phyloP scores from a whole-genome alignment of 345 rosid genomes.

The Gynandropsis gynandra region DNA sequence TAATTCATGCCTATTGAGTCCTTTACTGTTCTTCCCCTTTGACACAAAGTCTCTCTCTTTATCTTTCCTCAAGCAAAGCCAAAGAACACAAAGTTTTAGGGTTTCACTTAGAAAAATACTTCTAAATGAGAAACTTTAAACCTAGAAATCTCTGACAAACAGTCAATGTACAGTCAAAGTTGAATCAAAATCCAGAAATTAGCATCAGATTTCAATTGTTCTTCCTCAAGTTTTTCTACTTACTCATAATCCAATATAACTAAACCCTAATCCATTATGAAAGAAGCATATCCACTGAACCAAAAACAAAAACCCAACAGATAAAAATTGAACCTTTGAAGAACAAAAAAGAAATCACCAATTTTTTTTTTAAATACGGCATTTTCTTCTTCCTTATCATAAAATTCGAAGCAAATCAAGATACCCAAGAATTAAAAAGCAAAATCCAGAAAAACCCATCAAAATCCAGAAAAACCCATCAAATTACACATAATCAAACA shows the following conservation, averaged over 20 bases:
- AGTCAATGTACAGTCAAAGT: slow-evolving; percentile 11
- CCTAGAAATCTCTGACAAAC: slow-evolving; percentile 10
- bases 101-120: slow-evolving; percentile 4
- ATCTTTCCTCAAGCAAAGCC: no score
- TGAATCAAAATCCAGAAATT: slow-evolving; percentile 11
- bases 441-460: not conserved
- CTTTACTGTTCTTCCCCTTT: no score
- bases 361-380: slow-evolving; percentile 12
- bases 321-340: not conserved
- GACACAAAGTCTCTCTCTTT: no score
- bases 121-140: slow-evolving; percentile 18
- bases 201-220: slow-evolving; percentile 18
- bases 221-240: slow-evolving; percentile 12
- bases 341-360: not conserved
- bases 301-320: slow-evolving; percentile 5
- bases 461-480: slow-evolving; percentile 6
- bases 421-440: not conserved
- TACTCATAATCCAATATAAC: slow-evolving; percentile 12
- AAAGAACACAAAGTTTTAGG: not conserved
- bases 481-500: slow-evolving; percentile 15
- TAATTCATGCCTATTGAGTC: no score
- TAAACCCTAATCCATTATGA: not conserved
- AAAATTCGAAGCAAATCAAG: no score
- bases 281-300: no score
- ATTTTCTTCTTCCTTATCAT: no score